Evolutionary conservation across 2,329 filamentous ascomycete species (phyloP).

Genomic region (Colletotrichum tropicicola): DNA sequence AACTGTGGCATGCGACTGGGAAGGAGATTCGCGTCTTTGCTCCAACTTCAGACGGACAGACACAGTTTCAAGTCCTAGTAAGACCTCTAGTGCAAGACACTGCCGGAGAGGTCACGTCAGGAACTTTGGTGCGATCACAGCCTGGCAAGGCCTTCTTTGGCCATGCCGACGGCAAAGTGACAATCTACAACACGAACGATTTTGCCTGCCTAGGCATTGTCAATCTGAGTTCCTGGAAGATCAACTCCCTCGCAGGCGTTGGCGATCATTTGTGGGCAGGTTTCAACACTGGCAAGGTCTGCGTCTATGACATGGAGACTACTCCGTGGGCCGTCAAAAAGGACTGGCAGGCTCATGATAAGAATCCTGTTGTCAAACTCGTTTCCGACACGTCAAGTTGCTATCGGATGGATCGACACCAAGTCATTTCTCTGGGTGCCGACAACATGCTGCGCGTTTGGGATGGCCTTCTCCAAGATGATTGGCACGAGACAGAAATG

Average conservation of each 20-base stretch:
- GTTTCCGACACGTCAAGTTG: constrained; percentile 82
- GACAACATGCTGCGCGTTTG: constrained; percentile 87
- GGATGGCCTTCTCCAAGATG: constrained; percentile 93
- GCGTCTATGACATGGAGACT: constrained; percentile 85
- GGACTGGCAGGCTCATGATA: constrained; percentile 90
- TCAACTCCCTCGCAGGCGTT: constrained; percentile 84
- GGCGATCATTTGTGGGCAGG: constrained; percentile 90
- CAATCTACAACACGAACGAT: constrained; percentile 84
- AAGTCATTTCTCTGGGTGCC: constrained; percentile 86
- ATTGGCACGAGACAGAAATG: constrained; percentile 94
- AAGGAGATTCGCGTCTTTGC: constrained; percentile 88
- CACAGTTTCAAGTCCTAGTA: constrained; percentile 79
- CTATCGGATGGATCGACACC: constrained; percentile 84
- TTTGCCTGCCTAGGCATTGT: constrained; percentile 82
- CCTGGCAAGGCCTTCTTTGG: constrained; percentile 88
- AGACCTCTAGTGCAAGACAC: constrained; percentile 75
- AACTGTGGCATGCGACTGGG: constrained; percentile 87
- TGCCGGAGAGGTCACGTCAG: constrained; percentile 88
- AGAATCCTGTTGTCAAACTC: constrained; percentile 79
- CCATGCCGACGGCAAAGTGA: constrained; percentile 92
- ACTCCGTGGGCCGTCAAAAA: constrained; percentile 93
- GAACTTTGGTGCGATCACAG: constrained; percentile 77
- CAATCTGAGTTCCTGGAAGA: constrained; percentile 93
- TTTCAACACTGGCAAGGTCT: constrained; percentile 93
- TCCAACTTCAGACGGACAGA: constrained; percentile 73